Evolutionary conservation across 257 asterid species (phyloP).

Genomic region (Forsythia viridissima): DNA sequence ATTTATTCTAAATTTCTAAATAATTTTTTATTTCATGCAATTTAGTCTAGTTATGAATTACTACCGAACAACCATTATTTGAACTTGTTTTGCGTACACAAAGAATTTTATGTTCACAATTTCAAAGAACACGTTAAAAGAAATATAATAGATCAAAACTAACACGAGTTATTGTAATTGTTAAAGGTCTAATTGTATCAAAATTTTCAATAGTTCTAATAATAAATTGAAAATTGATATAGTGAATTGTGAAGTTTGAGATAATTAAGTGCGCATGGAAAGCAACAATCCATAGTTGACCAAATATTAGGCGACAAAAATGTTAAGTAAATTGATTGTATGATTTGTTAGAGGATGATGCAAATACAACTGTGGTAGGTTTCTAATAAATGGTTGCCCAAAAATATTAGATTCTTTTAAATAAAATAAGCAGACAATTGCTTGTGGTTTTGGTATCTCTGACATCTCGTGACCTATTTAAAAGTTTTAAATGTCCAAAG

Average conservation of each 20-base stretch:
- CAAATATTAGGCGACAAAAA: slow-evolving; percentile 28
- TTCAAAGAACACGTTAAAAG: too few relatives aligned
- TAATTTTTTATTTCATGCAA: too few relatives aligned
- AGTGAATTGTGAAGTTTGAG: background rate
- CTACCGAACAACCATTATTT: too few relatives aligned
- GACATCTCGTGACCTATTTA: slow-evolving; percentile 52
- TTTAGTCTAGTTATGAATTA: too few relatives aligned
- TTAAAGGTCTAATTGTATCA: background rate
- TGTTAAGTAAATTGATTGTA: slow-evolving; percentile 15
- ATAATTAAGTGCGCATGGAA: background rate
- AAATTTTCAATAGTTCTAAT: background rate
- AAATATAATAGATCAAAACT: too few relatives aligned
- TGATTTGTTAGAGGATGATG: slow-evolving; percentile 44
- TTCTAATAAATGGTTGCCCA: slow-evolving; percentile 31
- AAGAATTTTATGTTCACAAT: background rate
- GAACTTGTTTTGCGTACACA: background rate
- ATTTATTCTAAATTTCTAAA: too few relatives aligned
- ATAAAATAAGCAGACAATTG: slow-evolving; percentile 32
- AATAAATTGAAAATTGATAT: too few relatives aligned
- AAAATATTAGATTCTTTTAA: slow-evolving; percentile 18
- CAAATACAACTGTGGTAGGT: slow-evolving; percentile 39
- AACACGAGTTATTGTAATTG: too few relatives aligned
- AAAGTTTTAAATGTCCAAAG: slow-evolving; percentile 16
- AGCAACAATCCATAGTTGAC: slow-evolving; percentile 46
- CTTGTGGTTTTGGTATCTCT: slow-evolving; percentile 69